A percentile compares a stretch with the other conserved stretches of the same genome.
Conservation (phyloP, 352 stramenopile genomes). For the Pythium coloratum region DNA sequence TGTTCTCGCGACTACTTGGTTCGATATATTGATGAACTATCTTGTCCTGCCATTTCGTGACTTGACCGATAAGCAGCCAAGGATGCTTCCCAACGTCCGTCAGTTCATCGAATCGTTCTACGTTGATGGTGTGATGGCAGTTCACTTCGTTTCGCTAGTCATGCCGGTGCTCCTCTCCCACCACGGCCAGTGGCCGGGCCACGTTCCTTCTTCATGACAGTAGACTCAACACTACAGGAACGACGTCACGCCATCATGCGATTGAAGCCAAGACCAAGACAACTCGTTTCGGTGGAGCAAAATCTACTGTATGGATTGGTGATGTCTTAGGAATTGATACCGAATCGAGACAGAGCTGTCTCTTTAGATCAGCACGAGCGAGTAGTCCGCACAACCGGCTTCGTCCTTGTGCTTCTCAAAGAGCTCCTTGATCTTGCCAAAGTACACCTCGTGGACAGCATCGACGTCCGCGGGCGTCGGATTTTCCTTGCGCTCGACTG, state of each 20-base stretch:
- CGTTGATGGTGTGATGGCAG: neutral
- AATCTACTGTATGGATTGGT: constrained; percentile 1
- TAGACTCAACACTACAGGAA: too few relatives aligned
- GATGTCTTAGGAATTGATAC: neutral
- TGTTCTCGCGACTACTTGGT: too few relatives aligned
- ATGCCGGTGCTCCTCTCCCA: neutral
- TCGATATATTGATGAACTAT: too few relatives aligned
- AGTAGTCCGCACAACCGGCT: constrained; percentile 70
- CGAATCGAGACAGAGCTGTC: too few relatives aligned
- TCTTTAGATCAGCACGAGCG: constrained; percentile 57
- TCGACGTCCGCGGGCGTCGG: constrained; percentile 63
- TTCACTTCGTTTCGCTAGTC: neutral
- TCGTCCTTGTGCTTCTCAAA: constrained; percentile 77
- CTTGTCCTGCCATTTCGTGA: too few relatives aligned
- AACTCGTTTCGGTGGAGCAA: neutral
- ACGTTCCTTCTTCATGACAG: too few relatives aligned
- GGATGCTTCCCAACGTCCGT: too few relatives aligned
- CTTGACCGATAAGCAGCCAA: too few relatives aligned
- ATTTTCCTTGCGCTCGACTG: constrained; percentile 43
- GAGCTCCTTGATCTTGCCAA: constrained; percentile 47
- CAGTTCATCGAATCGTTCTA: neutral
- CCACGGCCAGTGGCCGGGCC: too few relatives aligned
- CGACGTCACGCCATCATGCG: neutral
- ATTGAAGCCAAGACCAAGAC: too few relatives aligned
- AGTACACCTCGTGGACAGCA: constrained; percentile 65